Conservation (phyloP, 306 rosid species). For the Prunus kanzakura region DNA sequence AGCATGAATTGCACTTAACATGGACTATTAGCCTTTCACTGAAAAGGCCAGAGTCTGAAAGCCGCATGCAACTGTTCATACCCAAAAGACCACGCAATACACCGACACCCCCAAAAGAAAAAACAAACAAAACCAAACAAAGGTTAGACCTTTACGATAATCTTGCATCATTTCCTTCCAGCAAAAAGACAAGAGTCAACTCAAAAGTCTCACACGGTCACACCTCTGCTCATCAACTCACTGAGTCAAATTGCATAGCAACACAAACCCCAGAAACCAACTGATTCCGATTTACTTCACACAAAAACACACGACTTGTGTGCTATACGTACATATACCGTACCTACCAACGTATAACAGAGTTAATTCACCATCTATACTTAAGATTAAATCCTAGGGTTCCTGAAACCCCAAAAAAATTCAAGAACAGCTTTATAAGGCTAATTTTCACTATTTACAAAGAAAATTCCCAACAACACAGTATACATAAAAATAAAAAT, state of each 20-base stretch:
- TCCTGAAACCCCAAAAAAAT: not conserved
- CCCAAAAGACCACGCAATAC: not conserved
- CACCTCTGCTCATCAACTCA: not conserved
- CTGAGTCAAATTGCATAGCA: not conserved
- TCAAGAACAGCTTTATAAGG: not conserved
- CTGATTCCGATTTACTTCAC: constrained; percentile 3
- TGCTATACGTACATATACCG: not conserved
- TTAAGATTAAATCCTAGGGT: constrained; percentile 4
- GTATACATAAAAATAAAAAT: not conserved
- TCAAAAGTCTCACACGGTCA: not conserved
- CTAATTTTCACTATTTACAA: not conserved
- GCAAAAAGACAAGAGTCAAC: not conserved
- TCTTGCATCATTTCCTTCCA: not conserved
- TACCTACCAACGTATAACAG: not conserved
- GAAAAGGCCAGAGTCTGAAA: not conserved
- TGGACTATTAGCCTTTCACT: not conserved
- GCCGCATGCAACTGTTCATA: not conserved
- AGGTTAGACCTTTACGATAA: not conserved
- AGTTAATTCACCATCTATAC: not conserved
- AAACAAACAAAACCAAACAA: not conserved
- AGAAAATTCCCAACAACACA: not conserved
- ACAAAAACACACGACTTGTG: not conserved
- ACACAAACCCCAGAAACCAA: not conserved
- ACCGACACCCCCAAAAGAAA: too few species aligned
- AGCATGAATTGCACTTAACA: not conserved